Evolutionary conservation across 2,329 filamentous ascomycete genomes (phyloP).

Genomic region (Penicillium italicum): DNA sequence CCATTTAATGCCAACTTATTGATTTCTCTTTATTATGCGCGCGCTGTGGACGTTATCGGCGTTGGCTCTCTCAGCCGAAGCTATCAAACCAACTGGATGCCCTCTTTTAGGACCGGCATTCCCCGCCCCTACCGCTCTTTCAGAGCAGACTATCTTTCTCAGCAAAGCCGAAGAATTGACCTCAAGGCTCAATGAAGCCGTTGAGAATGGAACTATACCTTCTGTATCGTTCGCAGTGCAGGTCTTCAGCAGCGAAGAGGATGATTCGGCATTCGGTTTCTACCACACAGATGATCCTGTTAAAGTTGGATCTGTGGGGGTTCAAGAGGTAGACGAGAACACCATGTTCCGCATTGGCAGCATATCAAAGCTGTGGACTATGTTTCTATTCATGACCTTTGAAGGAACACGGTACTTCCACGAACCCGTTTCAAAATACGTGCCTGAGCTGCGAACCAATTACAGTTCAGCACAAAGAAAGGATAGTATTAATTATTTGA

Average conservation of each 20-base stretch:
- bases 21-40: background rate
- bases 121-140: conserved; percentile 7
- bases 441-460: conserved; percentile 21
- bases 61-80: background rate
- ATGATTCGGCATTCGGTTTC: conserved; percentile 20
- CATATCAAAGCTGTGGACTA: conserved; percentile 44
- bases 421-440: conserved; percentile 24
- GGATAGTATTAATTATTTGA: conserved; percentile 6
- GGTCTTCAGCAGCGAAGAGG: conserved; percentile 38
- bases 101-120: conserved; percentile 7
- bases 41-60: background rate
- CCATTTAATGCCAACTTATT: background rate
- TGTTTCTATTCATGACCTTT: conserved; percentile 35
- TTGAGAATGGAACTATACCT: conserved; percentile 1
- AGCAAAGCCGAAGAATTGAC: background rate
- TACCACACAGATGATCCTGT: conserved; percentile 36
- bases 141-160: background rate
- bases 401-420: conserved; percentile 18
- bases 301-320: conserved; percentile 27
- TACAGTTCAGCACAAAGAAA: background rate
- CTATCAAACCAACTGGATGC: background rate
- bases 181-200: background rate
- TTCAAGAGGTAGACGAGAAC: conserved; percentile 37
- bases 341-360: conserved; percentile 46
- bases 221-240: conserved; percentile 40